phyloP scores from a whole-genome alignment of 352 stramenopile genomes.

The Albugo candida region DNA sequence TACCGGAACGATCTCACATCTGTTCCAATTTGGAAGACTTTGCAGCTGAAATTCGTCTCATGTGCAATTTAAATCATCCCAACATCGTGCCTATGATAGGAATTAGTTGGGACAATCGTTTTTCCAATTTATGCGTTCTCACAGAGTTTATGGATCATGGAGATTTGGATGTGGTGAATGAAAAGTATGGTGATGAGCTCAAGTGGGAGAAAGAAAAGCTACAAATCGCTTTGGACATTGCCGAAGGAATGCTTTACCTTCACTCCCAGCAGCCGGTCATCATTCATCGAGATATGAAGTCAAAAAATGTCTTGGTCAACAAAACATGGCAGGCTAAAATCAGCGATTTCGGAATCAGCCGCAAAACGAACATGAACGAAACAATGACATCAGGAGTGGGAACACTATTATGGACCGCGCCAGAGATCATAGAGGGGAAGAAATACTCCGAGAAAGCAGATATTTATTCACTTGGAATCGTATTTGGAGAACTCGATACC shows the following conservation, averaged over 20 bases:
- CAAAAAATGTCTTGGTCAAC: conserved; percentile 69
- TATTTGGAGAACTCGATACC: conserved; percentile 65
- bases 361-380: conserved; percentile 45
- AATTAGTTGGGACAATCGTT: conserved; percentile 31
- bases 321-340: conserved; percentile 51
- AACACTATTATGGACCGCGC: conserved; percentile 68
- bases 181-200: conserved; percentile 26
- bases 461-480: conserved; percentile 75
- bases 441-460: conserved; percentile 77
- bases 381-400: conserved; percentile 62
- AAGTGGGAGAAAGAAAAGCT: conserved; percentile 57
- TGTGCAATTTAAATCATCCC: conserved; percentile 44
- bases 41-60: conserved; percentile 43
- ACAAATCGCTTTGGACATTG: conserved; percentile 61
- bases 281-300: conserved; percentile 77
- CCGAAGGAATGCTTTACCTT: conserved; percentile 69
- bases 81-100: conserved; percentile 62
- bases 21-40: conserved; percentile 42
- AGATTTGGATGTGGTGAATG: conserved; percentile 36
- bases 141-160: conserved; percentile 68
- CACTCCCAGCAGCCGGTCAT: conserved; percentile 49
- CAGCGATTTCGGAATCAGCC: conserved; percentile 74
- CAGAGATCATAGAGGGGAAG: conserved; percentile 74
- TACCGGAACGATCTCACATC: conserved; percentile 35
- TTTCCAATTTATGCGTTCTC: conserved; percentile 50